Base-by-base conservation (phyloP, 2,329 filamentous ascomycete genomes). In the Colletotrichum lindemuthianum region DNA sequence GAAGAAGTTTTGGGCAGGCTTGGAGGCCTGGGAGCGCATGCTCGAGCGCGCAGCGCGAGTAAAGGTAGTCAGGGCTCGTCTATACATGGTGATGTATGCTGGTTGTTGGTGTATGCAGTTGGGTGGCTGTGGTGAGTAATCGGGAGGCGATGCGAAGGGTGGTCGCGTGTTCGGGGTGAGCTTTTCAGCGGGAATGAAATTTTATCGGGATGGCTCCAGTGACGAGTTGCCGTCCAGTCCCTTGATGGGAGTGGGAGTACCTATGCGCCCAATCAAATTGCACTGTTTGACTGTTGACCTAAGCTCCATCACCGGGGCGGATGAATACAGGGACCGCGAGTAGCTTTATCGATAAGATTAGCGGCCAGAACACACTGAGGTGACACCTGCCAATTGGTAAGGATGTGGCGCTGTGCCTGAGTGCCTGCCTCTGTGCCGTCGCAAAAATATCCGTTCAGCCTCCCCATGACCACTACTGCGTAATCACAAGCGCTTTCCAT, bases 31-130 rank as follows among this genome's bases (percentile, higher is more conserved):
- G 45, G 75, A 71, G 59, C 78, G 72, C 59, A 79, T 72, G 65
- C 73, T 73, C 60, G 79, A 76, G 75, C 81, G 77, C 67, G 82
- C 74, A 44, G 79, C 78, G 73, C 81, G 76, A 61, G 81, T 79
- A 41, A 82, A 78, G 65, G 76, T 69, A 58, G 79, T 73, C 54
- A 83, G 64, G 59, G 77, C 76, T 72, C 83, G 80, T 71, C 81
- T 80, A 68, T 84, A 75, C 82, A 84, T 84, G 68, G 49, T 75
- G 70, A 36, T 24, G 41, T 8, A 37, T 61, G 3, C 6, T 37
- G 36, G 41, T 44, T 37, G 33, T 1, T 7, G 11, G 36, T 56
- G 45, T 33, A 39, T 53, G 40, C 41, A 47, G 15, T 37, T 32
- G 41, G 34, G 45, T 48, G 24, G 24, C 24, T 5, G 24, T 24